Evolutionary conservation across 768 basidiomycete species (phyloP).

Genomic region (Tephrocybe sp.): DNA sequence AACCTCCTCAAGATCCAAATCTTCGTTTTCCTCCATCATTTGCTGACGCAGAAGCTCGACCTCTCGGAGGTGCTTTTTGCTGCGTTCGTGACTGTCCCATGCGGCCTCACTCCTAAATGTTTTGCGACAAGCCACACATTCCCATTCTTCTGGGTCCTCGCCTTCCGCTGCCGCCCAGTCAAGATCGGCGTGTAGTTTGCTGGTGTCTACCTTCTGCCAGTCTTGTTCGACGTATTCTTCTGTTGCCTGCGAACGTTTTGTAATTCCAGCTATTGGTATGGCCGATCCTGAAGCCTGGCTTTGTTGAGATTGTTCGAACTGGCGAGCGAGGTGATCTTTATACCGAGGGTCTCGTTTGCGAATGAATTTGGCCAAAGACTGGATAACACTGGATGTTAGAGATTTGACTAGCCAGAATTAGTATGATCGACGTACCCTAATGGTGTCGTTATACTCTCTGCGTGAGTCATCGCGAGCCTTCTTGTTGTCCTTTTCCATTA

Average conservation of each 20-base stretch:
- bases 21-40: slow-evolving; percentile 76
- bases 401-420: slow-evolving; percentile 1
- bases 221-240: slow-evolving; percentile 77
- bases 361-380: slow-evolving; percentile 76
- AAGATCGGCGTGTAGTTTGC: slow-evolving; percentile 53
- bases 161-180: slow-evolving; percentile 78
- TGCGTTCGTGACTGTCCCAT: slow-evolving; percentile 95
- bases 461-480: slow-evolving; percentile 85
- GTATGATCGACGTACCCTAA: slow-evolving; percentile 60
- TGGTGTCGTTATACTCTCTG: slow-evolving; percentile 89
- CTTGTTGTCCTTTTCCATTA: slow-evolving; percentile 97
- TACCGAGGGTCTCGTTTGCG: slow-evolving; percentile 91
- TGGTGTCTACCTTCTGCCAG: slow-evolving; percentile 73
- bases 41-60: slow-evolving; percentile 74
- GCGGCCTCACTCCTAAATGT: slow-evolving; percentile 88
- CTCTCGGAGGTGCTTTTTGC: slow-evolving; percentile 90
- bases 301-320: slow-evolving; percentile 31
- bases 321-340: slow-evolving; percentile 60
- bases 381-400: neutral
- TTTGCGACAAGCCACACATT: slow-evolving; percentile 94
- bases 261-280: slow-evolving; percentile 26
- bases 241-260: slow-evolving; percentile 28
- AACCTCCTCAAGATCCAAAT: slow-evolving; percentile 41
- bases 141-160: slow-evolving; percentile 79
- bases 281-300: slow-evolving; percentile 28